Conservation (phyloP, 2,329 filamentous ascomycete species). For the Hymenoscyphus occultus region DNA sequence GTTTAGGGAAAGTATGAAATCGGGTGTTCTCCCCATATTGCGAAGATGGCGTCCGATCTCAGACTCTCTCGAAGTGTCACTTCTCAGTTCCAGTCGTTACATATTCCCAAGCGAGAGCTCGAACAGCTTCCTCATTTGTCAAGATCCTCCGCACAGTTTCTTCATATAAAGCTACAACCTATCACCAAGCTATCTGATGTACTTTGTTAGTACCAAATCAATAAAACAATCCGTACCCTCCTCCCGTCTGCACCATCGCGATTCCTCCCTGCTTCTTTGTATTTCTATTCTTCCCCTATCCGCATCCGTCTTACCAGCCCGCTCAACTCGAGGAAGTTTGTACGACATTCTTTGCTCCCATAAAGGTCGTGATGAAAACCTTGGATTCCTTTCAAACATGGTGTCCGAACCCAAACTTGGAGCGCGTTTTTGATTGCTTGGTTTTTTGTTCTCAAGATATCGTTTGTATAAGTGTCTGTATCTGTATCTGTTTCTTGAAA, state of each 20-base stretch:
- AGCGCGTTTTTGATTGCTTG: neutral
- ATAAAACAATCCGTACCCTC: neutral
- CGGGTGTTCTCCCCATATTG: no score
- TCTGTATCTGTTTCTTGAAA: no score
- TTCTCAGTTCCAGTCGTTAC: no score
- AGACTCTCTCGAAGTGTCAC: no score
- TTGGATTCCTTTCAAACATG: neutral
- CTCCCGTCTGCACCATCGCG: neutral
- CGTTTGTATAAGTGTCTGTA: no score
- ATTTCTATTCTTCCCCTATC: neutral
- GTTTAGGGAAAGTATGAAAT: no score
- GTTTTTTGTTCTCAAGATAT: neutral
- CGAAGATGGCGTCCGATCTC: no score
- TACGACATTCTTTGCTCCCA: neutral
- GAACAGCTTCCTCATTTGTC: neutral
- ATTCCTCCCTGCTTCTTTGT: neutral
- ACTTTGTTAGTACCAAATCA: no score
- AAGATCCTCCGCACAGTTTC: neutral
- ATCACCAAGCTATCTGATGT: no score
- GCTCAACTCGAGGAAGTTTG: neutral
- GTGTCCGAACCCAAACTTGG: neutral
- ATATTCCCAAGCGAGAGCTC: neutral
- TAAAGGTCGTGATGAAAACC: neutral
- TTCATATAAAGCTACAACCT: neutral
- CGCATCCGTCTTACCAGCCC: neutral